Evolutionary conservation across 2,329 filamentous ascomycete species (phyloP), one percentile per base, ranked within the genome.

Genomic region (Pseudogymnoascus sp.): DNA sequence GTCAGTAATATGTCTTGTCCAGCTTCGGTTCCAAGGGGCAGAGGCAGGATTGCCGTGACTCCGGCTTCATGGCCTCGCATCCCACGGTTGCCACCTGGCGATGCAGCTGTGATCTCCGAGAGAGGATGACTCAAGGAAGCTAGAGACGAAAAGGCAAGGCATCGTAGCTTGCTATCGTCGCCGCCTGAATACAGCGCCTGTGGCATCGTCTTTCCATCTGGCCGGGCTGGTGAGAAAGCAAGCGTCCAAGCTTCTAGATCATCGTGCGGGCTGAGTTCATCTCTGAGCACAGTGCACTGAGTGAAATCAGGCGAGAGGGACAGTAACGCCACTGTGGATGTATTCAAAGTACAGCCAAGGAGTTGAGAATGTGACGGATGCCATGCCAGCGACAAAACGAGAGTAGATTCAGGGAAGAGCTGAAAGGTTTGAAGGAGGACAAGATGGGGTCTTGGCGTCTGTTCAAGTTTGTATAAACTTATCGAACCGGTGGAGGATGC

Each of bases 41-140:
- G 76, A 0, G 92, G 90, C 2, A 97, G 75, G 61, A 97, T 94
- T 1, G 91, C 85, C 0, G 92, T 96, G 0, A 97, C 89, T 9
- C 94, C 93, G 1, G 92, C 91, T n/a, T 80, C 79, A 69, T 96
- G 91, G 14, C 82, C 80, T 64, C 80, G 86, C 28, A 77, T 68
- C 45, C 23, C 65, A 49, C 11, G 41, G 7, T 14, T 22, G 23
- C 12, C 62, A 25, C 60, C 62, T 2, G 59, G 28, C 23, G 41
- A 36, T 14, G 25, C 14, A 5, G 12, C 63, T 41, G 25, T 55
- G 59, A 35, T 45, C 60, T 65, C 62, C 22, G 62, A 30, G 14
- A 61, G 62, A 22, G 45, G 39, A 5, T 60, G 30, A 33, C 45
- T 42, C 16, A 60, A 22, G 22, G 49, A 38, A 28, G 52, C 35